Evolutionary conservation across 169 alveolate genomes (phyloP).

Genomic region (Plasmodium gallinaceum): DNA sequence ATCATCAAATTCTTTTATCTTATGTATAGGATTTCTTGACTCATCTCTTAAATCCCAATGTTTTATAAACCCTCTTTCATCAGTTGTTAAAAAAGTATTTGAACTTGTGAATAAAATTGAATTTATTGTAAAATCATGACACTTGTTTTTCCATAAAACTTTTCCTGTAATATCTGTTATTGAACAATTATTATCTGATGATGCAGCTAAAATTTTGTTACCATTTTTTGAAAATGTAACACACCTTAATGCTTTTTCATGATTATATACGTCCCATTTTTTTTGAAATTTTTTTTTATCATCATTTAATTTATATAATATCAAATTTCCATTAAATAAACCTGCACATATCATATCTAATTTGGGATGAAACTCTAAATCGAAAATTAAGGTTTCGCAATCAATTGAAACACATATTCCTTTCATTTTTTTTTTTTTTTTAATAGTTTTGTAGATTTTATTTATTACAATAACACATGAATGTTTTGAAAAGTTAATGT

Average conservation of each 20-base stretch:
- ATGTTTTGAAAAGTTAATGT: too few relatives aligned
- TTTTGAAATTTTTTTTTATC: constrained; percentile 62
- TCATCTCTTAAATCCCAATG: constrained; percentile 67
- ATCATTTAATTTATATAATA: constrained; percentile 57
- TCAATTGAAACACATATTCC: constrained; percentile 24
- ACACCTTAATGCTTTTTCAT: constrained; percentile 47
- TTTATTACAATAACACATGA: too few relatives aligned
- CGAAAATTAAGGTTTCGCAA: constrained; percentile 36
- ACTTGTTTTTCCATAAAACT: constrained; percentile 39
- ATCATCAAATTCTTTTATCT: constrained; percentile 62
- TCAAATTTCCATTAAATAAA: constrained; percentile 43
- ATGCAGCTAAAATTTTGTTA: constrained; percentile 56
- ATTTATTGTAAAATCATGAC: constrained; percentile 33
- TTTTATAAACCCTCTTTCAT: constrained; percentile 41
- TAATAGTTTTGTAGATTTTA: too few relatives aligned
- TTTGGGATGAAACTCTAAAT: constrained; percentile 69
- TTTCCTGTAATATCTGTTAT: constrained; percentile 48
- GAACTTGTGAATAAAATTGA: constrained; percentile 38
- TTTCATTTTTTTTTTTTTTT: constrained; percentile 33
- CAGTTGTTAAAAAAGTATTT: constrained; percentile 61
- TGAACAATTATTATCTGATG: constrained; percentile 58
- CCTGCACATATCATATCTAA: constrained; percentile 66
- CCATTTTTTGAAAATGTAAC: constrained; percentile 62
- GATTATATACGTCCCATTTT: constrained; percentile 42
- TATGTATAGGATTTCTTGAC: constrained; percentile 61